Percentiles rank a stretch among this genome's conserved stretches.
Evolutionary conservation across 2,329 filamentous ascomycete genomes (phyloP).

Genomic region (Clonostachys rosea): DNA sequence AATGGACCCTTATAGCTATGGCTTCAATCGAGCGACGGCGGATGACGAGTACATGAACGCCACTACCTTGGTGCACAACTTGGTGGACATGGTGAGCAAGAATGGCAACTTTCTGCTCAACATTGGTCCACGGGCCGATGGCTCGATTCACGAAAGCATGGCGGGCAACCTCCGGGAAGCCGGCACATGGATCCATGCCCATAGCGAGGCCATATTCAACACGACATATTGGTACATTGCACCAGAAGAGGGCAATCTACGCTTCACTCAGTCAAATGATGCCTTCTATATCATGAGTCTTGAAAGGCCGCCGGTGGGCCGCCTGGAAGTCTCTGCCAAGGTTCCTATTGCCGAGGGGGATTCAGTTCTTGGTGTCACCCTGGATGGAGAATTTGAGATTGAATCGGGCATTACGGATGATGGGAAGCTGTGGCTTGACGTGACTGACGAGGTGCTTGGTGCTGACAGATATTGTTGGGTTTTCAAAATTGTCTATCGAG

Average conservation of each 20-base stretch:
- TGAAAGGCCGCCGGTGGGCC: constrained; percentile 28
- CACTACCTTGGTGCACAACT: constrained; percentile 34
- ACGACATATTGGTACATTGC: constrained; percentile 51
- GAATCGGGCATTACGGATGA: constrained; percentile 4
- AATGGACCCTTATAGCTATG: constrained; percentile 57
- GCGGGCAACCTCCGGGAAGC: constrained; percentile 40
- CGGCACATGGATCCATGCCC: constrained; percentile 46
- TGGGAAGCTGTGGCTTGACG: constrained; percentile 18
- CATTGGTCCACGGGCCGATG: constrained; percentile 50
- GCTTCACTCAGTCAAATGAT: constrained; percentile 46
- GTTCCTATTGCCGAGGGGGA: constrained; percentile 43
- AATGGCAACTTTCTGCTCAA: constrained; percentile 54
- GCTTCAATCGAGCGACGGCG: constrained; percentile 52
- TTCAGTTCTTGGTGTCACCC: constrained; percentile 31
- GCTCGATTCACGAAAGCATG: constrained; percentile 45
- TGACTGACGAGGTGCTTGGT: constrained; percentile 20
- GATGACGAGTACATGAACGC: constrained; percentile 46
- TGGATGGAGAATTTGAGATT: constrained; percentile 13
- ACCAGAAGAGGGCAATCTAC: constrained; percentile 32
- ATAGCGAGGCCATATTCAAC: constrained; percentile 51
- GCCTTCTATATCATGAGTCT: constrained; percentile 48
- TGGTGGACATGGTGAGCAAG: constrained; percentile 48
- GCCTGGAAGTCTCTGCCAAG: constrained; percentile 31
- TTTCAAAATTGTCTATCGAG: constrained; percentile 15
- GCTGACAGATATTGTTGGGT: constrained; percentile 32